These are phyloP conservation scores for Puccinia horiana DNA, from an alignment of 1,284 basidiomycete species.

Conservation along the genomic window DNA sequence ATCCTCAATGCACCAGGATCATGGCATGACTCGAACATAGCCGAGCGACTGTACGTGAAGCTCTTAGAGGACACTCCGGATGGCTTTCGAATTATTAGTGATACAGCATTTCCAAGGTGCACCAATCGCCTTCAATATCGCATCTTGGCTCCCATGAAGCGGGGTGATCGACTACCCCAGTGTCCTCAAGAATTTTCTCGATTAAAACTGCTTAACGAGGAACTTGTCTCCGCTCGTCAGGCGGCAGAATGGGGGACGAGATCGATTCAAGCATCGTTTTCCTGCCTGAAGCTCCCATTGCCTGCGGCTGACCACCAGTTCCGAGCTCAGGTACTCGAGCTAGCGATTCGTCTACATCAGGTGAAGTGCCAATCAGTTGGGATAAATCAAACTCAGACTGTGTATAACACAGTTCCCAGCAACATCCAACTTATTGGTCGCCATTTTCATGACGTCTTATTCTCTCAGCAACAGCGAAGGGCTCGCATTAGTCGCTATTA, in stretches of 20 bases:
- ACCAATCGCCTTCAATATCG: background rate
- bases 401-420: background rate
- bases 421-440: background rate
- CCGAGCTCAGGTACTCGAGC: background rate
- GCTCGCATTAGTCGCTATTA: background rate
- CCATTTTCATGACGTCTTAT: background rate
- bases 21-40: slow-evolving; percentile 1
- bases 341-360: background rate
- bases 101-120: background rate
- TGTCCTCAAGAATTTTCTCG: background rate
- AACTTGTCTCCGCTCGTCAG: background rate
- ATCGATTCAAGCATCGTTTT: background rate
- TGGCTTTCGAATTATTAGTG: background rate
- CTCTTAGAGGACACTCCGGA: background rate
- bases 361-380: background rate
- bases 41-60: background rate
- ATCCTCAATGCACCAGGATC: slow-evolving; percentile 57
- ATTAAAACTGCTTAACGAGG: background rate
- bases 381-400: background rate
- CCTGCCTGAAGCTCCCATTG: background rate
- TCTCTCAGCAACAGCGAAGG: background rate
- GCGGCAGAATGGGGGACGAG: slow-evolving; percentile 9
- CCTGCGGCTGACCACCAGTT: background rate
- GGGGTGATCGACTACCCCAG: background rate
- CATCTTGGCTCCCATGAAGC: background rate